Percentiles rank a stretch among this genome's conserved stretches.
These are phyloP conservation scores for Neopestalotiopsis clavispora DNA, from an alignment of 2,329 filamentous ascomycete genomes.

Conservation along the genomic window DNA sequence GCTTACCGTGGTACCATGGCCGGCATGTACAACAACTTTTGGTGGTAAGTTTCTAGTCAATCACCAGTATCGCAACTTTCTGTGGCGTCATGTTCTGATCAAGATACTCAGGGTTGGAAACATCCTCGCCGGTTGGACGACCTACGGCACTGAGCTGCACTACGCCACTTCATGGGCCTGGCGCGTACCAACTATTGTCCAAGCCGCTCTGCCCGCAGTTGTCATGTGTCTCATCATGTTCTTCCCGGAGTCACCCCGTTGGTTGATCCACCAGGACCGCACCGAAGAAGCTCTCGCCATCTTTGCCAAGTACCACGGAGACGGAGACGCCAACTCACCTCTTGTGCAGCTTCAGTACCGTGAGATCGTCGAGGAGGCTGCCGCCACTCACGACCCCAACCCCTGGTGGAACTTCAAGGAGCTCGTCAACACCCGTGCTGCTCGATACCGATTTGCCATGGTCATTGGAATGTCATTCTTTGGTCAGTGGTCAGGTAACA, in stretches of 20 bases:
- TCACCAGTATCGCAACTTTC: not conserved
- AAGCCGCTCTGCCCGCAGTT: slow-evolving; percentile 49
- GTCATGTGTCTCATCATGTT: slow-evolving; percentile 47
- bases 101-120: slow-evolving; percentile 43
- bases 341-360: slow-evolving; percentile 62
- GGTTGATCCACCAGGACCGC: slow-evolving; percentile 49
- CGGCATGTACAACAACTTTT: slow-evolving; percentile 55
- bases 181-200: slow-evolving; percentile 62
- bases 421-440: slow-evolving; percentile 51
- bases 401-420: slow-evolving; percentile 65
- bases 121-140: slow-evolving; percentile 59
- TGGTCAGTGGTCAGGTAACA: slow-evolving; percentile 52
- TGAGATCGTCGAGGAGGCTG: slow-evolving; percentile 58
- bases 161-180: slow-evolving; percentile 55
- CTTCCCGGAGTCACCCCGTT: slow-evolving; percentile 37
- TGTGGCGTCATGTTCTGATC: not conserved
- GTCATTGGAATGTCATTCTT: slow-evolving; percentile 59
- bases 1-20: slow-evolving; percentile 65
- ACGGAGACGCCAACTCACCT: slow-evolving; percentile 56
- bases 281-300: slow-evolving; percentile 60
- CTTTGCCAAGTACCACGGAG: slow-evolving; percentile 63
- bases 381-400: slow-evolving; percentile 55
- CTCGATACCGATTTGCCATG: slow-evolving; percentile 54
- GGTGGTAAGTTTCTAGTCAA: slow-evolving; percentile 36
- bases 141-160: slow-evolving; percentile 43